phyloP scores from a whole-genome alignment of 2,329 filamentous ascomycete species.

The Colletotrichum sp. region DNA sequence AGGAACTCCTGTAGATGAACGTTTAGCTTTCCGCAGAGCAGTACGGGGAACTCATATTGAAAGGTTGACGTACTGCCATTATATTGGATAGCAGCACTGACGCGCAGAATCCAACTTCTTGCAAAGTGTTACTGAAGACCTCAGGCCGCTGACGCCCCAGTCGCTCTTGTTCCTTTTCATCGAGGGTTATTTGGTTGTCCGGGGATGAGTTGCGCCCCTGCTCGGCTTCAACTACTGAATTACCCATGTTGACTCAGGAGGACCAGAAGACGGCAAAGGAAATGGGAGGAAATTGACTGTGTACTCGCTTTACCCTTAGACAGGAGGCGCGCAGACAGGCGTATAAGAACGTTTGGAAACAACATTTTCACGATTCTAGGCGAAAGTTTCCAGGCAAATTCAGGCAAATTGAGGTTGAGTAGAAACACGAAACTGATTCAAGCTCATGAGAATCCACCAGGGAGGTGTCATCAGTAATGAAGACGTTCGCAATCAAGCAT shows the following conservation, averaged over 20 bases:
- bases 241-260: neutral
- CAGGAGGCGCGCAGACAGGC: neutral
- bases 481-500: neutral
- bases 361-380: neutral
- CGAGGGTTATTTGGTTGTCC: neutral
- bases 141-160: neutral
- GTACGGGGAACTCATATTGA: neutral
- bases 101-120: neutral
- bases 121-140: neutral
- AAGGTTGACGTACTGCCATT: neutral
- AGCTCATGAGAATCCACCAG: neutral
- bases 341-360: neutral
- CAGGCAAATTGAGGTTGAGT: neutral
- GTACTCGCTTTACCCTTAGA: neutral
- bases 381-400: neutral
- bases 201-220: neutral
- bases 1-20: neutral
- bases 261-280: neutral
- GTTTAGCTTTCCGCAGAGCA: neutral
- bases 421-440: neutral
- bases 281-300: neutral
- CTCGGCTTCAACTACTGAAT: neutral
- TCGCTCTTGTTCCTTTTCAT: neutral
- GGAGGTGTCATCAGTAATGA: neutral
- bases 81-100: neutral